Evolutionary conservation across 495 filamentous ascomycete genomes (phyloP).

Genomic region (Podospora didyma): DNA sequence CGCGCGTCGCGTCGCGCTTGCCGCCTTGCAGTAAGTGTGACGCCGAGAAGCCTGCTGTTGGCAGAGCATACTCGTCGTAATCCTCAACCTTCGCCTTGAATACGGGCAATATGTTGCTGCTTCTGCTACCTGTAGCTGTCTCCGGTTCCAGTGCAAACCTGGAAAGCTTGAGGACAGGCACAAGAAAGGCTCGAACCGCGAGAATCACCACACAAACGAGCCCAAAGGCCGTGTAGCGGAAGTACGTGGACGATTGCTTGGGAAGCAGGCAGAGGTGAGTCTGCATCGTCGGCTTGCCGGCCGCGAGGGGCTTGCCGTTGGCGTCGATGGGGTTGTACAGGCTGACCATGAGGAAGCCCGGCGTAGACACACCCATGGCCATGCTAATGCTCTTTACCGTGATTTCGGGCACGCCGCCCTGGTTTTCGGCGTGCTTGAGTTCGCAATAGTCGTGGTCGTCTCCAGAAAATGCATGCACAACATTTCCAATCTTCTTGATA

Average conservation of each 20-base stretch:
- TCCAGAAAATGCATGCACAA: constrained; percentile 81
- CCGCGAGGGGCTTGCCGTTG: constrained; percentile 51
- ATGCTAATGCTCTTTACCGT: constrained; percentile 91
- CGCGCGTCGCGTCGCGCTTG: constrained; percentile 19
- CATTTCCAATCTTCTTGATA: constrained; percentile 67
- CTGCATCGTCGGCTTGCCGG: constrained; percentile 60
- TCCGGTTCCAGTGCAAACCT: constrained; percentile 43
- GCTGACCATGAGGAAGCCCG: constrained; percentile 83
- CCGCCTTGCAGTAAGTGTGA: constrained; percentile 18
- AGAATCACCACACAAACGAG: constrained; percentile 58
- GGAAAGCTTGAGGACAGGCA: constrained; percentile 41
- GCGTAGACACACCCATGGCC: constrained; percentile 93
- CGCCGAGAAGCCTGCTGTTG: constrained; percentile 20
- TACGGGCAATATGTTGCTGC: constrained; percentile 29
- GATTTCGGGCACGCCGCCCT: constrained; percentile 71
- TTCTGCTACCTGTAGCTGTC: not conserved
- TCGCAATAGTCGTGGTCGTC: constrained; percentile 99
- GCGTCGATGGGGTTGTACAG: constrained; percentile 85
- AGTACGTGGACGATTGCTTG: constrained; percentile 77
- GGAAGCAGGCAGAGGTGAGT: constrained; percentile 89
- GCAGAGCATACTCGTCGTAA: constrained; percentile 32
- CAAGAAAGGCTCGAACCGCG: constrained; percentile 55
- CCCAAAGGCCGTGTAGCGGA: constrained; percentile 65
- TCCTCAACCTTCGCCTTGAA: constrained; percentile 46
- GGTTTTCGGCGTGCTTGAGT: constrained; percentile 63